Base-by-base conservation (phyloP, 73 alveolate genomes). In the Symbiodinium natans region DNA sequence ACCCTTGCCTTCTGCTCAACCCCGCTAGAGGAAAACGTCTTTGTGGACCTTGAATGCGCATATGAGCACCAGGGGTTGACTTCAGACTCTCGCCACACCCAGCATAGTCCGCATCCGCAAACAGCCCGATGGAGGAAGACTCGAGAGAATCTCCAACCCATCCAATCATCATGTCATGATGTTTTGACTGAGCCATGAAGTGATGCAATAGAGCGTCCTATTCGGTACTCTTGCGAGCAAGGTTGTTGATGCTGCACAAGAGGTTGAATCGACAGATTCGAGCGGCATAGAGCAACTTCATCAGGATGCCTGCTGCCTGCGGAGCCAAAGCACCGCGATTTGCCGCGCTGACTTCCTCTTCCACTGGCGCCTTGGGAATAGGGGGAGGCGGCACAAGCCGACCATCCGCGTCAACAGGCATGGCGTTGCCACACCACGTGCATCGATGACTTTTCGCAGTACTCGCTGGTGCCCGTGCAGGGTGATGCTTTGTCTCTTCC, bases 401-500 rank as follows among this genome's bases (percentile, higher is more conserved):
- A 56, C 75, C 75, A 56, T 56, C 75, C 75, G 75, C 75, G 36
- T 56, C 75, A 56, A 56, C 36, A 2, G 75, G 75, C 75, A 31
- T 73, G 1, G 39, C 7, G 41, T 33, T 0, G 1, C 42, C 36
- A 27, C 54, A 86, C 48, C 41, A 48, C 7, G 42, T 19, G 33
- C 92, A 83, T 27, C 31, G 19, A 29, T 17, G 23, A 5, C 68
- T 5, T 19, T 36, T n/a, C 5, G 15, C 59, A 3, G 31, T 40
- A 19, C 39, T 34, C 9, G 41, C 38, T 4, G 83, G 83, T 1
- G 63, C 83, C 23, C 93, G 52, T 11, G 93, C 34, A 0, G 93
- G 93, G 15, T 54, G 93, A 2, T 86, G n/a, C n/a, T 86, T 54
- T 25, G 93, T 48, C 46, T 84, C 80, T 52, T 84, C 93, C 1